A percentile compares a stretch with the other conserved stretches of the same genome.
phyloP scores from a whole-genome alignment of 169 alveolate genomes.

The Cryptosporidium felis region DNA sequence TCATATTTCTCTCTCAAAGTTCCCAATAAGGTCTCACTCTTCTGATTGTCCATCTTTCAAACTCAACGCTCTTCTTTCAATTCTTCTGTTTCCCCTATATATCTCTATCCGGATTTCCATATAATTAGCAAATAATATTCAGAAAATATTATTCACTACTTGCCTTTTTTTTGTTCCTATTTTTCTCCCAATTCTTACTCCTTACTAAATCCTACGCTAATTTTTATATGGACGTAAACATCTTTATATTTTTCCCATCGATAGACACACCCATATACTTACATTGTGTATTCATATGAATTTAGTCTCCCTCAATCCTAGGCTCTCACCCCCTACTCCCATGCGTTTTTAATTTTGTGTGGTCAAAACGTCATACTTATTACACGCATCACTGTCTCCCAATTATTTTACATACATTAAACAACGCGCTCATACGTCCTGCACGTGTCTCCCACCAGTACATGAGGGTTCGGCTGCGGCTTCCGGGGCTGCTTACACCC shows the following conservation, averaged over 20 bases:
- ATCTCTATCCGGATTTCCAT: background rate
- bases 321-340: constrained; percentile 36
- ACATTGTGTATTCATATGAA: constrained; percentile 30
- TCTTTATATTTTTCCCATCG: constrained; percentile 45
- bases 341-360: constrained; percentile 64
- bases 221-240: constrained; percentile 59
- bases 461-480: too few species aligned
- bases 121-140: background rate
- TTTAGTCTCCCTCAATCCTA: constrained; percentile 48
- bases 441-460: too few species aligned
- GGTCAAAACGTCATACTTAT: constrained; percentile 70
- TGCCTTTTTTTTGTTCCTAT: background rate
- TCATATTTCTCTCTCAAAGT: constrained; percentile 56
- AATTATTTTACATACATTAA: too few species aligned
- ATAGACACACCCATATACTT: constrained; percentile 70
- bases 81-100: background rate
- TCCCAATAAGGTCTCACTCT: constrained; percentile 45
- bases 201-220: constrained; percentile 8
- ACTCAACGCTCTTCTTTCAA: background rate
- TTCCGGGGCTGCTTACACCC: too few species aligned
- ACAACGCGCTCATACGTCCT: too few species aligned
- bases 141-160: background rate
- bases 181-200: constrained; percentile 1
- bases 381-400: constrained; percentile 33
- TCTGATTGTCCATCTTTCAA: constrained; percentile 18